phyloP scores from a whole-genome alignment of 306 rosid genomes.

The Cucurbita maxima region DNA sequence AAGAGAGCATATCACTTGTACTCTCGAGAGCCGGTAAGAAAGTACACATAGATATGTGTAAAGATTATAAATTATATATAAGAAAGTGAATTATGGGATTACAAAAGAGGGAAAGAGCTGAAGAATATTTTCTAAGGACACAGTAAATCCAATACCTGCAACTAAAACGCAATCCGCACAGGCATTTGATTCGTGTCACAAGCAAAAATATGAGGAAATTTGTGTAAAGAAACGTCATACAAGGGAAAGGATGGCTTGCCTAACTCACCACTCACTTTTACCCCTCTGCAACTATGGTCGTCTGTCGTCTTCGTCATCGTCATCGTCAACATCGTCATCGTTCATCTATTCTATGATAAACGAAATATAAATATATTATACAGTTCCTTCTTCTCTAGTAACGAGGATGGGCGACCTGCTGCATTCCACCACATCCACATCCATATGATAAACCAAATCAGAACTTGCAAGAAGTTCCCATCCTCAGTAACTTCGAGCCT shows the following conservation, averaged over 20 bases:
- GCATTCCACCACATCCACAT: neutral
- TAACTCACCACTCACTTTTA: slow-evolving; percentile 44
- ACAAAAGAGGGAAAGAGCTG: slow-evolving; percentile 8
- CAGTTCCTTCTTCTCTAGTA: slow-evolving; percentile 12
- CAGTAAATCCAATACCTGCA: neutral
- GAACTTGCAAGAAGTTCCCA: slow-evolving; percentile 38
- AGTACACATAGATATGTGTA: neutral
- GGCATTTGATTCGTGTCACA: neutral
- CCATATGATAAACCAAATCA: neutral
- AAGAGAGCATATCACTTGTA: no score
- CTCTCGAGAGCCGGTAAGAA: no score
- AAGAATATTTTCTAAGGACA: slow-evolving; percentile 2
- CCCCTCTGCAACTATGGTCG: slow-evolving; percentile 8
- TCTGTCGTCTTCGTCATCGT: neutral
- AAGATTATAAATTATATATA: neutral
- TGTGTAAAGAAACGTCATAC: neutral
- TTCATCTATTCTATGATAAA: slow-evolving; percentile 16
- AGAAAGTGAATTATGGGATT: neutral
- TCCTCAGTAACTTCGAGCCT: slow-evolving; percentile 26
- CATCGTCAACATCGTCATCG: neutral
- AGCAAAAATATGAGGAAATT: neutral
- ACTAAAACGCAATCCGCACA: neutral
- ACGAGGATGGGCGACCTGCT: slow-evolving; percentile 3
- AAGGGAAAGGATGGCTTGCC: slow-evolving; percentile 45
- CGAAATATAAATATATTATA: slow-evolving; percentile 16